Base-by-base conservation (phyloP, 257 asterid species). In the Perilla frutescens region DNA sequence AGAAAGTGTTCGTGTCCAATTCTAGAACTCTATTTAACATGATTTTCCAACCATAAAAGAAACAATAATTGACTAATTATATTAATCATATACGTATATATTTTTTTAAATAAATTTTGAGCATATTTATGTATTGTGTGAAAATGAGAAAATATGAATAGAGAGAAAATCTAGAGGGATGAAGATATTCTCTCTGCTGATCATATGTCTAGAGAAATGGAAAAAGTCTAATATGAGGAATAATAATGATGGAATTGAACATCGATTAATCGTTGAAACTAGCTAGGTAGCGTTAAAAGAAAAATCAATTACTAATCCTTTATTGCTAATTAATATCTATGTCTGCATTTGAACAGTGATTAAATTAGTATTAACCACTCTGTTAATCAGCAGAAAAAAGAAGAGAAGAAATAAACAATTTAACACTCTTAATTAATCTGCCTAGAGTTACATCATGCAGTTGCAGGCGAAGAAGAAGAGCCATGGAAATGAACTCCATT, bases 401-500 rank as follows among this genome's bases (percentile, higher is more conserved):
- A 65, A 72, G 62, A 7, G n/a, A 75, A 20, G 5, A 41, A 54
- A 68, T 31, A 12, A 62, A 3, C 37, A 54, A 43, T 15, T 20
- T 2, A 2, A 1, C 29, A 60, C 6, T 43, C 45, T 47, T 67
- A 76, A 72, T 75, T 5, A 66, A 31, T 32, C 43, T 6, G 6
- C 68, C 43, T 63, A 56, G 6, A 5, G 51, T 63, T 40, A 81
- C 53, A 71, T 81, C 68, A 81, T 10, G 74, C 48, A 3, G 84
- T 78, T 10, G 74, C 48, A 3, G 84, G 79, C 36, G 86, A 73
- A 72, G 83, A 66, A 60, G 81, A 78, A 10, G 81, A 74, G 14
- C 47, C 80, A 37, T 66, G 74, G 68, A 71, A 74, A 74, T 62
- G 79, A 56, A 58, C 54, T 60, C 75, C 76, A 49, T 63, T 68